These are phyloP conservation scores for Meyerozyma athensensis DNA, from an alignment of 1,139 yeast genomes.

Conservation along the genomic window DNA sequence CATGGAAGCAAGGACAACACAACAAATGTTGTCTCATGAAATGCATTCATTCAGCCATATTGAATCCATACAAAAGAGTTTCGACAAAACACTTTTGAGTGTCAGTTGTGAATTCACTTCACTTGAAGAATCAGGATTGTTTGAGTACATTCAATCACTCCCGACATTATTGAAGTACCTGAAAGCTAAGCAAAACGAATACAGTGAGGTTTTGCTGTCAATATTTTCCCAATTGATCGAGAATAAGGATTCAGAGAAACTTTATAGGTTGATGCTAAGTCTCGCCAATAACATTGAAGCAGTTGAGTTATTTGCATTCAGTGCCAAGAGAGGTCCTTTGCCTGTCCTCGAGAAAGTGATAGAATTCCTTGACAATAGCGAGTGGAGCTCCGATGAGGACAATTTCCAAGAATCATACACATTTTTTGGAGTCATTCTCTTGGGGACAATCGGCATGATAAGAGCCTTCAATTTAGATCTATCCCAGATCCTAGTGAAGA, in stretches of 20 bases:
- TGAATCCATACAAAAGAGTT: constrained; percentile 10
- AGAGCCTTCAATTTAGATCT: constrained; percentile 41
- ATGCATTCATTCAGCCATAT: constrained; percentile 9
- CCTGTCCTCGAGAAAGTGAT: constrained; percentile 25
- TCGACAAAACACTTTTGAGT: constrained; percentile 35
- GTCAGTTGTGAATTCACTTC: constrained; percentile 53
- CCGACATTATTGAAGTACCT: constrained; percentile 33
- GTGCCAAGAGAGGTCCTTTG: constrained; percentile 19
- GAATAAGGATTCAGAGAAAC: constrained; percentile 36
- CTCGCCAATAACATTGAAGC: constrained; percentile 36
- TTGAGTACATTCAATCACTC: constrained; percentile 28
- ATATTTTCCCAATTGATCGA: constrained; percentile 36
- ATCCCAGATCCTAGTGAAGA: constrained; percentile 19
- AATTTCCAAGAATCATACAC: constrained; percentile 68
- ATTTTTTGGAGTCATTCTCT: constrained; percentile 56
- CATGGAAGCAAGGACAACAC: constrained; percentile 31
- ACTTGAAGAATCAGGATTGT: constrained; percentile 46
- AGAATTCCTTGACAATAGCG: constrained; percentile 30
- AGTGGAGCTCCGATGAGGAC: constrained; percentile 38
- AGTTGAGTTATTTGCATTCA: constrained; percentile 39
- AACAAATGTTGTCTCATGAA: constrained; percentile 10
- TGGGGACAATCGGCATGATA: constrained; percentile 45
- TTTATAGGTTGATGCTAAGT: constrained; percentile 47
- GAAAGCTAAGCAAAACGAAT: constrained; percentile 32
- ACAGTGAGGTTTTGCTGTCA: constrained; percentile 28